phyloP scores from a whole-genome alignment of 2,329 filamentous ascomycete genomes.

The Trichoderma koningii region DNA sequence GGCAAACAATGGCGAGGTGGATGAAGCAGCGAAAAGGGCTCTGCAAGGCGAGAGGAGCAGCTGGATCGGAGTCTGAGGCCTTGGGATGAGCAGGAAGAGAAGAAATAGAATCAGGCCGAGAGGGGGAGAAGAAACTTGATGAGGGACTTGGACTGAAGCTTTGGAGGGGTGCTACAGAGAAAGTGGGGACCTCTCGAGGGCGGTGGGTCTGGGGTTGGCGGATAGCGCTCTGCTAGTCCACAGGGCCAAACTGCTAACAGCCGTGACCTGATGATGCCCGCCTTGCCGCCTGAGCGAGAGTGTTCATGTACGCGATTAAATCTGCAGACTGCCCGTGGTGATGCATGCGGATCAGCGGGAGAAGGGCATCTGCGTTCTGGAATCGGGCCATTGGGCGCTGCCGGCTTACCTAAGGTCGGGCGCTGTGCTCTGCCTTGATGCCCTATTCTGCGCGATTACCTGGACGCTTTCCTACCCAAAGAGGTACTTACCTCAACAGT shows the following conservation, averaged over 20 bases:
- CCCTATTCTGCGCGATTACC: neutral
- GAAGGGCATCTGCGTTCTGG: constrained; percentile 10
- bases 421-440: neutral
- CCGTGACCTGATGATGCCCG: constrained; percentile 1
- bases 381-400: neutral
- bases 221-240: constrained; percentile 6
- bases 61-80: constrained; percentile 16
- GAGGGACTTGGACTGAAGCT: constrained; percentile 28
- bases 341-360: constrained; percentile 23
- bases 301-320: constrained; percentile 22
- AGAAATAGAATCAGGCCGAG: constrained; percentile 19
- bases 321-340: constrained; percentile 5
- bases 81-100: constrained; percentile 6
- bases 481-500: too few species aligned
- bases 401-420: constrained; percentile 8
- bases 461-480: neutral
- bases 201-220: constrained; percentile 25
- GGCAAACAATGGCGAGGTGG: constrained; percentile 18
- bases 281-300: too few species aligned
- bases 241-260: constrained; percentile 22
- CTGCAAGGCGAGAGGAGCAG: neutral
- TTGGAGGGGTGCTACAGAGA: constrained; percentile 27
- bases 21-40: neutral
- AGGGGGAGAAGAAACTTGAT: constrained; percentile 26
- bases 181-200: constrained; percentile 24